Conservation (phyloP, 1,284 basidiomycete genomes). For the Cryptococcus floricola region DNA sequence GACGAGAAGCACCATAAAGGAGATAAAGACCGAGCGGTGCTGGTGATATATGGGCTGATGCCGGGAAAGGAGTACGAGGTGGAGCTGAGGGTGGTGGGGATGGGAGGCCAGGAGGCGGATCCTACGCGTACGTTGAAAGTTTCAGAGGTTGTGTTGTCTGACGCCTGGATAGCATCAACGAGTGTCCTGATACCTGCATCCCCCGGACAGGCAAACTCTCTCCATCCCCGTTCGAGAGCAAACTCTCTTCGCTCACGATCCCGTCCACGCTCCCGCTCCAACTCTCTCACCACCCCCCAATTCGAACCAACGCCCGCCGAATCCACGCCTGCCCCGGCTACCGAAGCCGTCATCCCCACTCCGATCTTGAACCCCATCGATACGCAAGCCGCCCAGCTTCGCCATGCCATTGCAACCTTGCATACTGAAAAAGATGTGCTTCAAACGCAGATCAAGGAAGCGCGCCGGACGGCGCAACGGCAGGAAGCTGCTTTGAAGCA, state of each 20-base stretch:
- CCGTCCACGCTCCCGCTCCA: slow-evolving; percentile 43
- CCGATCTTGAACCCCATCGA: slow-evolving; percentile 39
- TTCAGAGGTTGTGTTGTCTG: neutral
- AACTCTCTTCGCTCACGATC: slow-evolving; percentile 47
- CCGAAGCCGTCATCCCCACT: slow-evolving; percentile 22
- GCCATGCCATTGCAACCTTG: slow-evolving; percentile 41
- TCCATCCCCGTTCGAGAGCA: slow-evolving; percentile 42
- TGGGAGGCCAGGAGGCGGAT: slow-evolving; percentile 21
- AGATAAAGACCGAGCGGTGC: slow-evolving; percentile 44
- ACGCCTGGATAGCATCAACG: slow-evolving; percentile 22
- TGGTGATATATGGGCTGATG: slow-evolving; percentile 46
- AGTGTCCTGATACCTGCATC: slow-evolving; percentile 40
- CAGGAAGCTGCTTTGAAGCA: slow-evolving; percentile 44
- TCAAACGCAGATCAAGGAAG: slow-evolving; percentile 46
- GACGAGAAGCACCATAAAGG: slow-evolving; percentile 14
- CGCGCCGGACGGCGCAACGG: slow-evolving; percentile 44
- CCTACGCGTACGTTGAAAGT: neutral
- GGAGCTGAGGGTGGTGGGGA: slow-evolving; percentile 47
- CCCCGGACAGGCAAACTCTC: slow-evolving; percentile 18
- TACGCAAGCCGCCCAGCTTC: slow-evolving; percentile 41
- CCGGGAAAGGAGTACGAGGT: slow-evolving; percentile 49
- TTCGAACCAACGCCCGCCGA: slow-evolving; percentile 2
- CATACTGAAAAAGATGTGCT: slow-evolving; percentile 44
- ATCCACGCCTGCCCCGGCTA: slow-evolving; percentile 6
- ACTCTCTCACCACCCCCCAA: slow-evolving; percentile 32